Evolutionary conservation across 805 yeast species (phyloP).

Genomic region (Ogataea pini): DNA sequence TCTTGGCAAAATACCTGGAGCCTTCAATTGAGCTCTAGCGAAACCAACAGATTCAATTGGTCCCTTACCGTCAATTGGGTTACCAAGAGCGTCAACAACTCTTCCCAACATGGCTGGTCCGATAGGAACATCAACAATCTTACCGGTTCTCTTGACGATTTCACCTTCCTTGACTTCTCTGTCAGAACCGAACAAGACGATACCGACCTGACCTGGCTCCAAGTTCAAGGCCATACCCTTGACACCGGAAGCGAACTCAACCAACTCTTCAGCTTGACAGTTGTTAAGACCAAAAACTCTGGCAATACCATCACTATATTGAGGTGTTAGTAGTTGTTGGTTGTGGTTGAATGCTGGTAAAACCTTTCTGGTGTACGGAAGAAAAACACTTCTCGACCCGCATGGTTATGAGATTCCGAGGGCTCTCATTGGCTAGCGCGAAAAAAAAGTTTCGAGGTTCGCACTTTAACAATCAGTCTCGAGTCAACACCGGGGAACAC

Average conservation of each 20-base stretch:
- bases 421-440: conserved; percentile 27
- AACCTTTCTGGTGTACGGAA: conserved; percentile 6
- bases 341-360: background rate
- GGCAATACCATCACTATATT: conserved; percentile 96
- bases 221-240: conserved; percentile 99
- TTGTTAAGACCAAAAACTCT: conserved; percentile 99
- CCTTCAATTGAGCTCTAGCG: conserved; percentile 97
- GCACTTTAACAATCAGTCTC: background rate
- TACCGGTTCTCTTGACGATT: conserved; percentile 99
- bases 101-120: conserved; percentile 99
- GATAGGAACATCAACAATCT: conserved; percentile 98
- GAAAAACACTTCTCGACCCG: conserved; percentile 3
- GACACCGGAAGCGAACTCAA: conserved; percentile 98
- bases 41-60: conserved; percentile 84
- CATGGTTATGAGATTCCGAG: conserved; percentile 32
- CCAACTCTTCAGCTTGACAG: conserved; percentile 99
- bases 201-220: conserved; percentile 99
- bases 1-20: conserved; percentile 99
- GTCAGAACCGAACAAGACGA: conserved; percentile 99
- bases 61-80: conserved; percentile 99
- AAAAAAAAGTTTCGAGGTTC: conserved; percentile 10
- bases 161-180: conserved; percentile 98
- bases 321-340: conserved; percentile 37
- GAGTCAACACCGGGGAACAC: background rate
- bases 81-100: conserved; percentile 99